Percentiles rank a stretch among this genome's conserved stretches.
Evolutionary conservation across 345 rosid species (phyloP).

Genomic region (Melaleuca alternifolia): DNA sequence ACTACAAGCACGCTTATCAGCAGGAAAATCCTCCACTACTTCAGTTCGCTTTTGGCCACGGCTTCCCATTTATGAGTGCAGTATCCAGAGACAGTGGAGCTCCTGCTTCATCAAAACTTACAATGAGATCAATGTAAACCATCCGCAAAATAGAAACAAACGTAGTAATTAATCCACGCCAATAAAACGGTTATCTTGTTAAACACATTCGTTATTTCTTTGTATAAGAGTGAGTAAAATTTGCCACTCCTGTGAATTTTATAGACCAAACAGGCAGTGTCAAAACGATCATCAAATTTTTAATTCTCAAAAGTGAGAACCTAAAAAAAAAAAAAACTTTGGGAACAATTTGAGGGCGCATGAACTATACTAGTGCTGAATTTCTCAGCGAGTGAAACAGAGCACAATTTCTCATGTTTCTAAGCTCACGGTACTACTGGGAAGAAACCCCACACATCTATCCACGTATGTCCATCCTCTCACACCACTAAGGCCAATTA

Average conservation of each 20-base stretch:
- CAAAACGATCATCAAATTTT: neutral
- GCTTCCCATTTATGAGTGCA: conserved; percentile 38
- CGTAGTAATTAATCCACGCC: neutral
- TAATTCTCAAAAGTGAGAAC: neutral
- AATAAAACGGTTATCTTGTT: neutral
- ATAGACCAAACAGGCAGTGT: neutral
- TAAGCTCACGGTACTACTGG: neutral
- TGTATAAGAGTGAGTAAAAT: neutral
- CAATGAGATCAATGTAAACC: neutral
- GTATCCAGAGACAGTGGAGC: neutral
- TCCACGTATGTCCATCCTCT: neutral
- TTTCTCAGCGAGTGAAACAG: neutral
- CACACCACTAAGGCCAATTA: neutral
- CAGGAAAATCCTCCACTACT: conserved; percentile 62
- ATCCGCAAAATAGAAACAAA: neutral
- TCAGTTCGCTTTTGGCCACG: conserved; percentile 92
- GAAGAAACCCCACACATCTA: neutral
- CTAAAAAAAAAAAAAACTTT: neutral
- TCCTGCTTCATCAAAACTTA: neutral
- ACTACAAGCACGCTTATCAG: conserved; percentile 93
- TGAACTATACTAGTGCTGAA: neutral
- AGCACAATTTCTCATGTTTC: neutral
- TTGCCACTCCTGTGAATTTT: neutral
- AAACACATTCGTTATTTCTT: neutral
- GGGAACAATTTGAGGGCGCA: neutral